A percentile compares a stretch with the other conserved stretches of the same genome.
phyloP scores from a whole-genome alignment of 78 protist species.

The Speleostelium caveatum region DNA sequence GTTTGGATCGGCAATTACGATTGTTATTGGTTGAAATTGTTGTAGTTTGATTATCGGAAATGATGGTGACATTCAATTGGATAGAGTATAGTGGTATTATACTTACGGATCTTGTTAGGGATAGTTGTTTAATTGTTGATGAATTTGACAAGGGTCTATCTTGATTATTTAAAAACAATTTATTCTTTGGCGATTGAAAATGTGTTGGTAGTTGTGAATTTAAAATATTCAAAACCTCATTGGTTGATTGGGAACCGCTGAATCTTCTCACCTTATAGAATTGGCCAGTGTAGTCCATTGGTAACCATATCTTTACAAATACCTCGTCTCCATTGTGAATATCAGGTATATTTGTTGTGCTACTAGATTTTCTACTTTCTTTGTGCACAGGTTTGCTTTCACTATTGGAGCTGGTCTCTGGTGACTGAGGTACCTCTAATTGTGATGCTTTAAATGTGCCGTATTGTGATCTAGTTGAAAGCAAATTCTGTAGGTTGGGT shows the following conservation, averaged over 20 bases:
- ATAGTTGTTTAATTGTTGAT: slow-evolving; percentile 28
- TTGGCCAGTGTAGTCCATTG: slow-evolving; percentile 67
- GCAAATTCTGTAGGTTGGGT: background rate
- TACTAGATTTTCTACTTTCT: background rate
- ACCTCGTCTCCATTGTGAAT: slow-evolving; percentile 25
- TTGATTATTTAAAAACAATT: slow-evolving; percentile 58
- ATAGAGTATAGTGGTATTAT: too few relatives aligned
- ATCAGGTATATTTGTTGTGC: background rate
- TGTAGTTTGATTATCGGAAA: too few relatives aligned
- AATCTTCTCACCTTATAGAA: slow-evolving; percentile 50
- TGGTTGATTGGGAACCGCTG: slow-evolving; percentile 45
- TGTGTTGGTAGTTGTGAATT: slow-evolving; percentile 66
- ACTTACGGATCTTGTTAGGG: slow-evolving; percentile 21
- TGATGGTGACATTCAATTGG: too few relatives aligned
- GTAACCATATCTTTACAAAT: slow-evolving; percentile 54
- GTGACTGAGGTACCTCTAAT: background rate
- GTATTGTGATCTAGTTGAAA: background rate
- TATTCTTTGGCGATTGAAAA: slow-evolving; percentile 64
- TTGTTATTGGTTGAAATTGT: too few relatives aligned
- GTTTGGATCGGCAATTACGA: too few relatives aligned
- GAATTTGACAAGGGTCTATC: slow-evolving; percentile 39
- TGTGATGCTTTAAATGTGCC: background rate
- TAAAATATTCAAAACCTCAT: background rate
- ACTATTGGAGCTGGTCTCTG: background rate
- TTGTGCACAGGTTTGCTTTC: background rate